Base-by-base conservation (phyloP, 176 grass and related monocot species). In the Canna indica region DNA sequence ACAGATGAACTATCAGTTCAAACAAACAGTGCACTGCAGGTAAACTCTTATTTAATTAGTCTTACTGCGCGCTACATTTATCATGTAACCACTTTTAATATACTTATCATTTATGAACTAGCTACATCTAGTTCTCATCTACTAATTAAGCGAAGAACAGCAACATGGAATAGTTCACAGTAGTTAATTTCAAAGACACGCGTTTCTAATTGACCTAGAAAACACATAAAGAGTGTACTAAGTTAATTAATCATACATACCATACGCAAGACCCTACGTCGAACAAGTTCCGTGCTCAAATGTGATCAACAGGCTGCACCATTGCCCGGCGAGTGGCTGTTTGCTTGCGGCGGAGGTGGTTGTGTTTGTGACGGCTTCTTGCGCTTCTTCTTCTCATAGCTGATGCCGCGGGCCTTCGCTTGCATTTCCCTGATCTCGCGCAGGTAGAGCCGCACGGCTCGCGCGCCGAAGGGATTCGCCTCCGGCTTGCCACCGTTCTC, bases 1-100 rank as follows among this genome's bases (percentile, higher is more conserved):
- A 54, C 50, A 54, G 7, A 54, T 54, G 50, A 54, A 54, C 50
- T 54, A 54, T 54, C 50, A 54, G 50, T 54, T 54, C 50, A 54
- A 54, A 54, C 20, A n/a, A 16, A 54, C 50, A 54, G 50, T 54
- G 20, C 20, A 54, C 7, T 44, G 13, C 13, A 44, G 7, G 4
- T 10, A 11, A 54, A n/a, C 50, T 20, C 20, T 54, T n/a, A 16
- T 54, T 54, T 54, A 9, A n/a, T n/a, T n/a, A n/a, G n/a, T n/a
- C n/a, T n/a, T n/a, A n/a, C n/a, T n/a, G n/a, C n/a, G n/a, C n/a
- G n/a, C n/a, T n/a, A n/a, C n/a, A n/a, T n/a, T n/a, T n/a, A n/a
- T n/a, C n/a, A n/a, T n/a, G n/a, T n/a, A n/a, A n/a, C n/a, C 50
- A 54, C n/a, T 20, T n/a, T 6, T 24, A 54, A 54, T 6, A 54